Evolutionary conservation across 768 basidiomycete species (phyloP).

Genomic region (Pisolithus sp.): DNA sequence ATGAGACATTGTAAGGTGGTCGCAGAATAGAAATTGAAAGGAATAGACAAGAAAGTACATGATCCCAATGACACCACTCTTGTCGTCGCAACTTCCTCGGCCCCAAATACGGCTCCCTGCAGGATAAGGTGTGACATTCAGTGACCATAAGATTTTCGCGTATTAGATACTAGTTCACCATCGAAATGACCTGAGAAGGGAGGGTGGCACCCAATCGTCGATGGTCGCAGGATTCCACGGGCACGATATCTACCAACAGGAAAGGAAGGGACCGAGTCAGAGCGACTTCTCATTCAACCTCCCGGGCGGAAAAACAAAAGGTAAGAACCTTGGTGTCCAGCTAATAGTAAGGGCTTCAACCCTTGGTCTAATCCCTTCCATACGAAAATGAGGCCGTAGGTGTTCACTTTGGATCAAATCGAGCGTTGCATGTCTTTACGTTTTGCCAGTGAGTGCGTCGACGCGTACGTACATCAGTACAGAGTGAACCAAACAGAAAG

Average conservation of each 20-base stretch:
- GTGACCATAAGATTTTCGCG: not conserved
- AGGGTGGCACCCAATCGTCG: constrained; percentile 51
- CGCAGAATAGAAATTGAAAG: not conserved
- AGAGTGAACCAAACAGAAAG: not conserved
- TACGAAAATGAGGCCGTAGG: constrained; percentile 51
- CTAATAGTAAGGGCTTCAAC: constrained; percentile 51
- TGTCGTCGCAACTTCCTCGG: constrained; percentile 48
- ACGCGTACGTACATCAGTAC: too few species aligned
- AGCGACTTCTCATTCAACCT: too few species aligned
- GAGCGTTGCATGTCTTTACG: constrained; percentile 44
- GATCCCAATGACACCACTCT: constrained; percentile 64
- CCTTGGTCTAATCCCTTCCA: constrained; percentile 47
- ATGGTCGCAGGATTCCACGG: constrained; percentile 52
- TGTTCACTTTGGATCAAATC: constrained; percentile 54
- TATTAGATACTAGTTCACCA: constrained; percentile 28
- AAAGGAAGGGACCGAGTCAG: not conserved
- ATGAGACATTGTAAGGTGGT: not conserved
- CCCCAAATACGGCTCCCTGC: constrained; percentile 41
- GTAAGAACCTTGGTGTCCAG: constrained; percentile 45
- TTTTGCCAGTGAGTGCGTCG: too few species aligned
- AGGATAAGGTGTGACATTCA: not conserved
- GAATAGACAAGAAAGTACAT: constrained; percentile 33
- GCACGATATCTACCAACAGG: constrained; percentile 53
- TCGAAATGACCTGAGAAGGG: constrained; percentile 61
- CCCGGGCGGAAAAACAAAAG: not conserved